Evolutionary conservation across 768 basidiomycete genomes (phyloP).

Genomic region (Gloeophyllum trabeum): DNA sequence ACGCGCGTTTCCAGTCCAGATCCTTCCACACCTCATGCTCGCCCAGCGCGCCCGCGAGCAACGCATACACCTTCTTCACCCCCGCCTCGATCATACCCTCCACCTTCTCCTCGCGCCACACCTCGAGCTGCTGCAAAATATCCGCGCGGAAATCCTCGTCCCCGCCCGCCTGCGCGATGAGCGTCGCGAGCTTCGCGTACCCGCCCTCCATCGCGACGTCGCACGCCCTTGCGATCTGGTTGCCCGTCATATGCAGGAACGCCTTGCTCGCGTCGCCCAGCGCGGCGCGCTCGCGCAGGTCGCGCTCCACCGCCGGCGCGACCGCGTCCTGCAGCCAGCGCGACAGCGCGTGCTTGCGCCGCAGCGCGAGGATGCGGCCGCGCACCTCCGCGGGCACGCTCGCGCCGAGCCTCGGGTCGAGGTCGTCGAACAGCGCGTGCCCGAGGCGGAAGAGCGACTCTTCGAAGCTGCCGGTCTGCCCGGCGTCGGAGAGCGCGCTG

Average conservation of each 20-base stretch:
- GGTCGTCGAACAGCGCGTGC: constrained; percentile 77
- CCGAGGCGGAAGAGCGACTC: constrained; percentile 84
- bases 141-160: constrained; percentile 66
- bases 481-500: constrained; percentile 59
- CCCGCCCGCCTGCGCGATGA: constrained; percentile 80
- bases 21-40: constrained; percentile 57
- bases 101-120: constrained; percentile 74
- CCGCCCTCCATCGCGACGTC: constrained; percentile 62
- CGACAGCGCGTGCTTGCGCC: constrained; percentile 71
- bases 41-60: constrained; percentile 67
- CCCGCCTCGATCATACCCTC: constrained; percentile 56
- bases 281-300: constrained; percentile 41
- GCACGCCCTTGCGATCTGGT: constrained; percentile 81
- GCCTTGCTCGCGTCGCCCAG: constrained; percentile 36
- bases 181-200: constrained; percentile 77
- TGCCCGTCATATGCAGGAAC: constrained; percentile 75
- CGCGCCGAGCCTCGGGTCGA: constrained; percentile 51
- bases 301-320: constrained; percentile 57
- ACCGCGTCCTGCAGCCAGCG: constrained; percentile 77
- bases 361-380: constrained; percentile 46
- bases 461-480: no score
- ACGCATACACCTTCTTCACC: constrained; percentile 71
- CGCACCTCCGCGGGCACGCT: constrained; percentile 50
- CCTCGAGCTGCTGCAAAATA: constrained; percentile 59
- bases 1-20: constrained; percentile 90